A percentile compares a stretch with the other conserved stretches of the same genome.
These are phyloP conservation scores for Capsicum rhomboideum DNA, from an alignment of 257 asterid genomes.

Conservation along the genomic window DNA sequence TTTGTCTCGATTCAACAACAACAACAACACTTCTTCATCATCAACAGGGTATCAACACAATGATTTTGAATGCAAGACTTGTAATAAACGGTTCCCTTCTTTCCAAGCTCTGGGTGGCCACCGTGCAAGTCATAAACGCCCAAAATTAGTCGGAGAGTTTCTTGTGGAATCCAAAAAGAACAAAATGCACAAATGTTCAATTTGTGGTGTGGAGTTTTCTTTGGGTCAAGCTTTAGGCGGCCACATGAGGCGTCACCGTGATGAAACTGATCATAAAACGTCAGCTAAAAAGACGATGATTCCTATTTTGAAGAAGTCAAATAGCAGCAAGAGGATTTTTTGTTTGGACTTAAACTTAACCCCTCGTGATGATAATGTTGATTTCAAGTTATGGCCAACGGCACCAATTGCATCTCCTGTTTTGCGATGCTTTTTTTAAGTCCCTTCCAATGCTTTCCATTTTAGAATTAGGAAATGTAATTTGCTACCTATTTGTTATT, in stretches of 20 bases:
- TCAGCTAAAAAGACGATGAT: background rate
- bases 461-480: background rate
- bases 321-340: background rate
- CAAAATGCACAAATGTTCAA: background rate
- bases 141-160: background rate
- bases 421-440: background rate
- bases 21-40: background rate
- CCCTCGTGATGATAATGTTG: background rate
- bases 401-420: background rate
- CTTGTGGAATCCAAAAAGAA: background rate
- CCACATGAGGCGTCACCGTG: conserved; percentile 3
- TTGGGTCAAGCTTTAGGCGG: conserved; percentile 4
- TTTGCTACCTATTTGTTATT: background rate
- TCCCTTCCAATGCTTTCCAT: background rate
- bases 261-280: background rate
- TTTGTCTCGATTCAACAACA: background rate
- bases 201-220: background rate
- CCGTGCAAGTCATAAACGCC: conserved; percentile 5
- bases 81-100: background rate
- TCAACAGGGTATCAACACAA: background rate
- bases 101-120: conserved; percentile 2
- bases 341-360: background rate
- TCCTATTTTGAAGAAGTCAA: background rate
- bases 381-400: background rate
- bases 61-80: conserved; percentile 11